phyloP scores from a whole-genome alignment of 148 eudicot species.

The Nepenthes gracilis region DNA sequence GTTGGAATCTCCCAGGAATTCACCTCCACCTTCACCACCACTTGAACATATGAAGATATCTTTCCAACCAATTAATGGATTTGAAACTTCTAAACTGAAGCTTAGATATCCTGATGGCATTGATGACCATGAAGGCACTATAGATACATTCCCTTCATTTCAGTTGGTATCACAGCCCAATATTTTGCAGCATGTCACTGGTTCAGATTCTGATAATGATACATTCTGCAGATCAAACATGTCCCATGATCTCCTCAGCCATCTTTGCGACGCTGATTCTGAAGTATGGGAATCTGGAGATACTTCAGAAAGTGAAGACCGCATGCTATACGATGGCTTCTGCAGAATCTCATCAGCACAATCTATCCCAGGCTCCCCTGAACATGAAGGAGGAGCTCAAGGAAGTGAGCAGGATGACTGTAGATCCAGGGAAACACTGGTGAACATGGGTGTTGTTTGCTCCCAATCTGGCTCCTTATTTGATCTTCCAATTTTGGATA shows the following conservation, averaged over 20 bases:
- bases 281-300: slow-evolving; percentile 80
- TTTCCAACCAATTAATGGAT: slow-evolving; percentile 61
- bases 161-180: slow-evolving; percentile 75
- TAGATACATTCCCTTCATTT: slow-evolving; percentile 74
- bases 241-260: slow-evolving; percentile 57
- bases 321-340: slow-evolving; percentile 39
- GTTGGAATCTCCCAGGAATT: slow-evolving; percentile 23
- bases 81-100: slow-evolving; percentile 51
- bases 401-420: slow-evolving; percentile 8
- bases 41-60: slow-evolving; percentile 91
- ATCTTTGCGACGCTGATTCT: slow-evolving; percentile 68
- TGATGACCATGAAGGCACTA: slow-evolving; percentile 25
- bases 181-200: slow-evolving; percentile 26
- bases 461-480: slow-evolving; percentile 18
- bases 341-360: slow-evolving; percentile 41
- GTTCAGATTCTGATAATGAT: slow-evolving; percentile 85
- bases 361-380: slow-evolving; percentile 49
- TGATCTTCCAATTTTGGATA: slow-evolving; percentile 42
- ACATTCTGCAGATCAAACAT: slow-evolving; percentile 75
- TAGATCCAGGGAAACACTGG: slow-evolving; percentile 13
- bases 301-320: slow-evolving; percentile 36
- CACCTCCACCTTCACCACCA: slow-evolving; percentile 88
- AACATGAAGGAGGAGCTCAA: slow-evolving; percentile 18
- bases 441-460: slow-evolving; percentile 16
- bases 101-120: slow-evolving; percentile 69